Evolutionary conservation across 768 basidiomycete genomes (phyloP).

Genomic region (Pisolithus marmoratus): DNA sequence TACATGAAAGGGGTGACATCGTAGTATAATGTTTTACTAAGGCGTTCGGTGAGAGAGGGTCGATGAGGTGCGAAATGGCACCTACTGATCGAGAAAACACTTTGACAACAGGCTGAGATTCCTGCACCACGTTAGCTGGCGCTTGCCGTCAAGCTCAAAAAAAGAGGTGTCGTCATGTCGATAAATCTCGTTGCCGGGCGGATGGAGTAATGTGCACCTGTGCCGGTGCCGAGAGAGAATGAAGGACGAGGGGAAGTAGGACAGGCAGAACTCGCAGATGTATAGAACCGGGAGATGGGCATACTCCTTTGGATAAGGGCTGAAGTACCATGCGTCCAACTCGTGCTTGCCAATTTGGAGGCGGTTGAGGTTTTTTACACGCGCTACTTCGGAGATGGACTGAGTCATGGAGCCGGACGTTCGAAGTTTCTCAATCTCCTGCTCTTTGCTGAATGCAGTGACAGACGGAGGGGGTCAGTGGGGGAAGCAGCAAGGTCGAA

Average conservation of each 20-base stretch:
- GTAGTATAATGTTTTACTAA: constrained; percentile 96
- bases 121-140: constrained; percentile 93
- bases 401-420: constrained; percentile 99
- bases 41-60: constrained; percentile 16
- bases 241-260: constrained; percentile 84
- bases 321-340: constrained; percentile 99
- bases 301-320: constrained; percentile 97
- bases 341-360: constrained; percentile 95
- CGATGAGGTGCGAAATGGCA: constrained; percentile 18
- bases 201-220: constrained; percentile 87
- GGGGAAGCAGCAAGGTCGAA: constrained; percentile 55
- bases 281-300: constrained; percentile 92
- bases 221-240: constrained; percentile 89
- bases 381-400: constrained; percentile 93
- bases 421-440: constrained; percentile 97
- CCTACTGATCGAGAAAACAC: constrained; percentile 96
- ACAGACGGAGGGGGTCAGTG: constrained; percentile 46
- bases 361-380: constrained; percentile 97
- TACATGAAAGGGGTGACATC: constrained; percentile 99
- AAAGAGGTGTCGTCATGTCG: constrained; percentile 95
- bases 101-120: constrained; percentile 96
- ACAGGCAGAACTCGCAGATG: constrained; percentile 98
- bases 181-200: constrained; percentile 99
- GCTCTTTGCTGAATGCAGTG: constrained; percentile 86
- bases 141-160: constrained; percentile 97